A percentile compares a stretch with the other conserved stretches of the same genome.
These are phyloP conservation scores for Colletotrichum sp. DNA, from an alignment of 2,329 filamentous ascomycete genomes.

Conservation along the genomic window DNA sequence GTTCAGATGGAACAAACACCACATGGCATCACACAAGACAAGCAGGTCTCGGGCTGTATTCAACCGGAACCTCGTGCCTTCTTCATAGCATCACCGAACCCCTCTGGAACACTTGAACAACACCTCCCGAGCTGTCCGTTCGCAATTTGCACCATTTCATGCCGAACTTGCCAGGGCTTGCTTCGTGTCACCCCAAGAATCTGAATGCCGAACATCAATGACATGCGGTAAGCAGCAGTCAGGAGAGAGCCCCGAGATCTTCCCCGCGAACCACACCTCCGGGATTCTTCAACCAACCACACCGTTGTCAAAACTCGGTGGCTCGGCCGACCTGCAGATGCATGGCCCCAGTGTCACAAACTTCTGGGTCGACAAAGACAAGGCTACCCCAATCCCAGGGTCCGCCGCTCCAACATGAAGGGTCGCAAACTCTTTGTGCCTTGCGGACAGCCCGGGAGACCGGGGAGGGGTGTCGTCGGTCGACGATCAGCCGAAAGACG, in stretches of 20 bases:
- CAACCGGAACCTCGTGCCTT: not conserved
- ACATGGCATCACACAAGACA: not conserved
- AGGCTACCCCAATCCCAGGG: not conserved
- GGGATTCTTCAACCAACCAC: not conserved
- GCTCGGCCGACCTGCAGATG: not conserved
- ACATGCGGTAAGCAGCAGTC: not conserved
- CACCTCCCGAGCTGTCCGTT: not conserved
- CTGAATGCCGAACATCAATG: not conserved
- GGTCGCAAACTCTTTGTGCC: not conserved
- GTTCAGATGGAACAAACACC: not conserved
- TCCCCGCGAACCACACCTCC: not conserved
- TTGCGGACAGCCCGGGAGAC: not conserved
- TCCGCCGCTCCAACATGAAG: not conserved
- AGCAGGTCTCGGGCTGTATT: not conserved
- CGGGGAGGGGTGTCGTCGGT: not conserved
- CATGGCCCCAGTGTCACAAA: not conserved
- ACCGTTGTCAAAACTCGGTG: not conserved
- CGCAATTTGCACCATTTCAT: not conserved
- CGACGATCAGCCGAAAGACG: not conserved
- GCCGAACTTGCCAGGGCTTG: not conserved
- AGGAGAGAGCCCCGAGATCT: not conserved
- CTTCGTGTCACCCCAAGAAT: not conserved
- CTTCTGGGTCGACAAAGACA: not conserved
- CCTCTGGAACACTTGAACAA: not conserved
- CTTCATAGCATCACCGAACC: not conserved